A percentile compares a stretch with the other conserved stretches of the same genome.
Evolutionary conservation across 75 land plant genomes (phyloP).

Genomic region (Sequoia sempervirens): DNA sequence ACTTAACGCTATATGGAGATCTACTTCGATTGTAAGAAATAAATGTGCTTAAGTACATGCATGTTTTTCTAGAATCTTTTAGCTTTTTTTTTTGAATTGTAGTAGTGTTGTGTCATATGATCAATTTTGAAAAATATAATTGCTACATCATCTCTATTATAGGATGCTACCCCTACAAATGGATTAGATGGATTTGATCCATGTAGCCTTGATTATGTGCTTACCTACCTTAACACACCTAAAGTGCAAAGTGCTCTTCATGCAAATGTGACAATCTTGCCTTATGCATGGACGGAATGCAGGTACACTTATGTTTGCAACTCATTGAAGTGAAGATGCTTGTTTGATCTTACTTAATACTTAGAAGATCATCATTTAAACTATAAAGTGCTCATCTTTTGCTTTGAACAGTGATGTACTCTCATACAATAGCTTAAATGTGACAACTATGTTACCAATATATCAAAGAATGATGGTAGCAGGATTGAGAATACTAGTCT

Average conservation of each 20-base stretch:
- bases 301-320: slow-evolving; percentile 15
- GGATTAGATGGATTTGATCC: slow-evolving; percentile 29
- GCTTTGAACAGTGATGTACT: neutral
- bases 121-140: neutral
- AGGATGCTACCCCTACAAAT: neutral
- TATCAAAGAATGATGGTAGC: slow-evolving; percentile 20
- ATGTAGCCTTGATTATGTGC: slow-evolving; percentile 28
- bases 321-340: neutral
- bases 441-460: slow-evolving; percentile 22
- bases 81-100: neutral
- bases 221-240: slow-evolving; percentile 40
- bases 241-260: slow-evolving; percentile 73
- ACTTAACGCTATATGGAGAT: neutral
- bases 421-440: slow-evolving; percentile 4
- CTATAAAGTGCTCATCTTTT: neutral
- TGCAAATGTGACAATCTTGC: slow-evolving; percentile 42
- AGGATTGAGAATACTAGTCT: slow-evolving; percentile 30
- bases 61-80: neutral
- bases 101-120: neutral
- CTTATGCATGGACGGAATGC: slow-evolving; percentile 46
- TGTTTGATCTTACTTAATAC: neutral
- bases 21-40: neutral
- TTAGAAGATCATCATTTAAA: slow-evolving; percentile 1
- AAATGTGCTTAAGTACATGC: neutral
- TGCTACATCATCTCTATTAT: neutral